These are phyloP conservation scores for Neonectria magnoliae DNA, from an alignment of 2,329 filamentous ascomycete genomes.

Conservation along the genomic window DNA sequence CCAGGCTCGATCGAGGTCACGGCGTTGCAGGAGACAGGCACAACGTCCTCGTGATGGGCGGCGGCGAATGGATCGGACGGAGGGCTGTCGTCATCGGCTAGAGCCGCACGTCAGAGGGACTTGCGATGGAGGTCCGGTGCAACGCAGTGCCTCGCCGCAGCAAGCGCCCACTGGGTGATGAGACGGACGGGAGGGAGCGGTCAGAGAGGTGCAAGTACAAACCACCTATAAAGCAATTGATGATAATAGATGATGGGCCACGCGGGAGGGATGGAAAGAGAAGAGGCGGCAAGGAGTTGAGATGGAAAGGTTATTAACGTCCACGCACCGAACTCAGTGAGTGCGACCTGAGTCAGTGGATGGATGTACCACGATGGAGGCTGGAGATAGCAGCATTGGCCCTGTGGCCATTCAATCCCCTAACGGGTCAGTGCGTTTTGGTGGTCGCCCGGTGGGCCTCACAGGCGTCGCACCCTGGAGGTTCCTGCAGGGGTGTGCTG, in stretches of 20 bases:
- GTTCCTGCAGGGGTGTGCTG: constrained; percentile 8
- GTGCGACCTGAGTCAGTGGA: background rate
- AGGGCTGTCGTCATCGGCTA: constrained; percentile 43
- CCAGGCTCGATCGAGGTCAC: constrained; percentile 23
- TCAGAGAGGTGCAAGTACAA: background rate
- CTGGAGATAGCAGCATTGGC: background rate
- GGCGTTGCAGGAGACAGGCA: constrained; percentile 30
- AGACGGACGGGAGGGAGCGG: background rate
- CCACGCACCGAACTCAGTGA: background rate
- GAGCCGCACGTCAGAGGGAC: constrained; percentile 41
- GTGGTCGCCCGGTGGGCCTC: constrained; percentile 11
- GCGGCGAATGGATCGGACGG: constrained; percentile 37
- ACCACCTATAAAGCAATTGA: background rate
- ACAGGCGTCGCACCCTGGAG: constrained; percentile 1
- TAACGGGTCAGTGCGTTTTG: constrained; percentile 16
- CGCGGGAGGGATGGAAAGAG: background rate
- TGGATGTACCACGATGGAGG: background rate
- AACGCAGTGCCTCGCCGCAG: constrained; percentile 3
- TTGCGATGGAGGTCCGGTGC: background rate
- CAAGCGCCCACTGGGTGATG: constrained; percentile 2
- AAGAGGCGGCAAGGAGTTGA: background rate
- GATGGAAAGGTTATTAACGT: background rate
- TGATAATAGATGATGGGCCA: background rate
- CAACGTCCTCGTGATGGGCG: constrained; percentile 41
- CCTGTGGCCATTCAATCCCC: background rate